These are phyloP conservation scores for Thermomucor indicae-seudaticae DNA, from an alignment of 371 early-diverging fungal genomes.

Conservation along the genomic window DNA sequence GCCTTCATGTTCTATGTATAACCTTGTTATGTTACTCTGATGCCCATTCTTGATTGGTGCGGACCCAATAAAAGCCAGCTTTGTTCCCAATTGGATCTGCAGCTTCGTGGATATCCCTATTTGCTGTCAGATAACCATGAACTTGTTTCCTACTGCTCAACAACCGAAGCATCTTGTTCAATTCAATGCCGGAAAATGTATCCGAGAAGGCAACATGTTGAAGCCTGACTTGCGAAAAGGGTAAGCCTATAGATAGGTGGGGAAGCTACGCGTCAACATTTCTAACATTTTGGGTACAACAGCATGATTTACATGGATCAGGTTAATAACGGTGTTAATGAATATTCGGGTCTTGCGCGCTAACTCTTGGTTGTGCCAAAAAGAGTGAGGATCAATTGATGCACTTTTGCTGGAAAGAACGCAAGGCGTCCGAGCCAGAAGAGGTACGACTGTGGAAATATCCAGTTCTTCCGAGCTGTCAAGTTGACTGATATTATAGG, in stretches of 20 bases:
- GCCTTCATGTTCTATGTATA: too few relatives aligned
- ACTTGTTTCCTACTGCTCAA: constrained; percentile 30
- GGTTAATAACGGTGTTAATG: constrained; percentile 16
- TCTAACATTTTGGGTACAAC: not conserved
- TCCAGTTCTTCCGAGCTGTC: not conserved
- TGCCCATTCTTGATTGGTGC: too few relatives aligned
- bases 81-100: too few relatives aligned
- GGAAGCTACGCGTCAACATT: constrained; percentile 7
- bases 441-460: constrained; percentile 39
- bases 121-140: too few relatives aligned
- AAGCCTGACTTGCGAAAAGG: constrained; percentile 74
- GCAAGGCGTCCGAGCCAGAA: constrained; percentile 37
- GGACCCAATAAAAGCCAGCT: too few relatives aligned
- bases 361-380: not conserved
- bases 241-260: constrained; percentile 20
- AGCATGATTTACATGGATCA: constrained; percentile 55
- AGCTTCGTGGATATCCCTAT: too few relatives aligned
- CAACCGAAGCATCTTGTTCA: constrained; percentile 41
- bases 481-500: constrained; percentile 19
- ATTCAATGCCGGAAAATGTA: constrained; percentile 77
- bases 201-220: constrained; percentile 62
- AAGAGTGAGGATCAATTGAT: constrained; percentile 63
- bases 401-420: constrained; percentile 78
- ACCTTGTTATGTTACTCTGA: too few relatives aligned
- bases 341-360: not conserved